Evolutionary conservation across 805 yeast species (phyloP), one percentile per base, ranked within the genome.

Genomic region (Tetrapisispora namnaoensis): DNA sequence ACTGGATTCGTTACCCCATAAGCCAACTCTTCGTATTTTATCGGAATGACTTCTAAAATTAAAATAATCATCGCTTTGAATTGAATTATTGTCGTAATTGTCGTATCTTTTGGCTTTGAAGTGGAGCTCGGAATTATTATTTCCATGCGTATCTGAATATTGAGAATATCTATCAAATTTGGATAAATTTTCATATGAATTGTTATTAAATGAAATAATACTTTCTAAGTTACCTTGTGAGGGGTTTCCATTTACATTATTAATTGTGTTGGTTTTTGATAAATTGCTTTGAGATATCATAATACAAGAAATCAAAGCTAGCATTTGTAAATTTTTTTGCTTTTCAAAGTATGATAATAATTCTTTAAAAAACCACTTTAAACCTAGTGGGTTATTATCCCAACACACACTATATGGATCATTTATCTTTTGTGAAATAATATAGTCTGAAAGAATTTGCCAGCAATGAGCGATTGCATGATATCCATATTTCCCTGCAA

Each of bases 251-350:
- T 5, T 11, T 7, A 10, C 9, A 17, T 44, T 36, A 17, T 34
- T 35, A 4, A 43, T 17, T 3, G n/a, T 22, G 27, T 3, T 30
- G 24, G 2, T 11, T 9, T 2, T 2, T 13, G 37, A 10, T n/a
- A 13, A 7, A 18, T 42, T 42, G 11, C 44, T 42, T 22, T 24
- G 35, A 9, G 21, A 4, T 72, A 75, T 57, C 72, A 85, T 66
- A 4, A 87, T 73, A 65, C 95, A 86, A 3, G 91, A 78, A 54
- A 89, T 65, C 88, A 86, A 85, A 1, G 95, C 96, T 22, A 90
- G 69, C 95, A 91, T 87, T 63, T 91, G 97, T 27, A 87, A 66
- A 58, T 91, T 83, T 1, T 82, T 79, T 39, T 71, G 59, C 34
- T 58, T 66, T 56, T 83, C 93, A 60, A 82, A 88, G 56, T 82